These are phyloP conservation scores for Penicillium bovifimosum DNA, from an alignment of 495 filamentous ascomycete genomes.

Conservation along the genomic window DNA sequence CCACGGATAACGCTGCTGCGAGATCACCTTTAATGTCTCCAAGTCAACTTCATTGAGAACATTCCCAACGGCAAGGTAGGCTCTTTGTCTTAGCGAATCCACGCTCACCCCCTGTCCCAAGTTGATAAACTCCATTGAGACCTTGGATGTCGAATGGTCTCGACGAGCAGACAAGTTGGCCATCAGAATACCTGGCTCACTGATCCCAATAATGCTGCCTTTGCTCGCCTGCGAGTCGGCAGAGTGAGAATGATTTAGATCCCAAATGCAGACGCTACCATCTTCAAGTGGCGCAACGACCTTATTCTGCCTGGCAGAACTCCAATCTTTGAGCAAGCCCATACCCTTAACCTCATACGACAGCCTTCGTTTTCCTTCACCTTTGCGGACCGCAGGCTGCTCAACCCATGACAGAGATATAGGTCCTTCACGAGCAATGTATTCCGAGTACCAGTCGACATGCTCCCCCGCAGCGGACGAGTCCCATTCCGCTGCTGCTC, in stretches of 20 bases:
- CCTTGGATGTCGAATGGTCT: conserved; percentile 37
- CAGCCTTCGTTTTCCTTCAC: conserved; percentile 33
- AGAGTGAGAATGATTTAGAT: conserved; percentile 57
- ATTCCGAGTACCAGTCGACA: conserved; percentile 82
- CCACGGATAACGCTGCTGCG: conserved; percentile 71
- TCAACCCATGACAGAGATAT: conserved; percentile 72
- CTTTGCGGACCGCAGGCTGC: conserved; percentile 39
- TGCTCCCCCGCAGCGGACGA: conserved; percentile 58
- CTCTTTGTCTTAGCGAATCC: conserved; percentile 62
- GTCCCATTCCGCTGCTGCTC: conserved; percentile 74
- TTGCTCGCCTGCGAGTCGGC: conserved; percentile 36
- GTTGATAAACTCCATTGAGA: conserved; percentile 55
- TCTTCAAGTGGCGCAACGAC: conserved; percentile 79
- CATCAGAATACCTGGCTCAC: conserved; percentile 58
- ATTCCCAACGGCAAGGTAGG: conserved; percentile 73
- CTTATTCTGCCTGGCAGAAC: conserved; percentile 43
- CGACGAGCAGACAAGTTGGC: conserved; percentile 38
- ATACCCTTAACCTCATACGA: conserved; percentile 55
- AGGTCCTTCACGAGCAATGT: conserved; percentile 73
- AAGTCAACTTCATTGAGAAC: conserved; percentile 78
- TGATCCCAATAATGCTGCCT: conserved; percentile 61
- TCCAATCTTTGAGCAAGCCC: conserved; percentile 54
- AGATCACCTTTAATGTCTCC: conserved; percentile 65
- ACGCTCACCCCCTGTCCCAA: conserved; percentile 80
- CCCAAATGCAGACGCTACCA: conserved; percentile 81